These are phyloP conservation scores for Aspergillus haitiensis DNA, from an alignment of 495 filamentous ascomycete genomes.

Conservation along the genomic window DNA sequence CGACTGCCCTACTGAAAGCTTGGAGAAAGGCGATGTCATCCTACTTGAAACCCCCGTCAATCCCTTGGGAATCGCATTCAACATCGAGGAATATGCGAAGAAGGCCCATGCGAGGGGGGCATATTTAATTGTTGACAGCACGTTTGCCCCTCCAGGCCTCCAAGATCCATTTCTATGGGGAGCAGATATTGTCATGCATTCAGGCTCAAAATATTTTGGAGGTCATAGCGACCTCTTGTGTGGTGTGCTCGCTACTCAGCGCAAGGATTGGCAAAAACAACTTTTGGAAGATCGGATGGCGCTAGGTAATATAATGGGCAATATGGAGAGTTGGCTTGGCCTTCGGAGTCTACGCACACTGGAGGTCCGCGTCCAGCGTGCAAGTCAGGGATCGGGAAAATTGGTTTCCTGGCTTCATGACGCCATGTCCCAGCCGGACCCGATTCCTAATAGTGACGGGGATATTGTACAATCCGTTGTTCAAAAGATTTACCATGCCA, in stretches of 20 bases:
- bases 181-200: conserved; percentile 80
- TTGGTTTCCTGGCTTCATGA: conserved; percentile 67
- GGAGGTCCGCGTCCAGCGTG: conserved; percentile 68
- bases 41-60: conserved; percentile 86
- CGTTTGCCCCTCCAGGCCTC: conserved; percentile 80
- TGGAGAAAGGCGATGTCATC: conserved; percentile 70
- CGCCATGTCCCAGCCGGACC: conserved; percentile 32
- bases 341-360: conserved; percentile 76
- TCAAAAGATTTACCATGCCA: conserved; percentile 65
- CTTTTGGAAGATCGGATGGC: conserved; percentile 61
- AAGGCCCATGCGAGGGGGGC: conserved; percentile 67
- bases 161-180: conserved; percentile 74
- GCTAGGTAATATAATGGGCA: conserved; percentile 76
- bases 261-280: conserved; percentile 48
- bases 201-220: conserved; percentile 85
- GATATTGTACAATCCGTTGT: conserved; percentile 50
- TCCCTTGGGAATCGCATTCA: conserved; percentile 69
- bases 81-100: conserved; percentile 61
- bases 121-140: conserved; percentile 73
- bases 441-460: conserved; percentile 28
- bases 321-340: conserved; percentile 81
- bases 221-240: conserved; percentile 85
- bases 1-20: conserved; percentile 49
- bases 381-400: conserved; percentile 59
- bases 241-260: conserved; percentile 65